phyloP scores from a whole-genome alignment of 805 yeast species.

The Candida pseudoglaebosa region DNA sequence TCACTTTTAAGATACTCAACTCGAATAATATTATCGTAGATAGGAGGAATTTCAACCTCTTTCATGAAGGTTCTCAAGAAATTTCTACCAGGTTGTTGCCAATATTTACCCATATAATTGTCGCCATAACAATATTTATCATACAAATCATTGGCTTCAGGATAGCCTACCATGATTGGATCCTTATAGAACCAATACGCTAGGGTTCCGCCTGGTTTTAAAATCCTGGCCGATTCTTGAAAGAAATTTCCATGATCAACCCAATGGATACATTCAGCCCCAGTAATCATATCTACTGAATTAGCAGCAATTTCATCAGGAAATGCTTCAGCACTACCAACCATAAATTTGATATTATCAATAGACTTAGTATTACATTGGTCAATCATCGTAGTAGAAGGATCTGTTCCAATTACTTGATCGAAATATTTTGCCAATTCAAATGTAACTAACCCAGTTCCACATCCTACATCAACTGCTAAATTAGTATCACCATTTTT shows the following conservation, averaged over 20 bases:
- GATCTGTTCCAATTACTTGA: slow-evolving; percentile 60
- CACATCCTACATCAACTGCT: slow-evolving; percentile 76
- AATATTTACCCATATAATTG: slow-evolving; percentile 45
- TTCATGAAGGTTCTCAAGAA: slow-evolving; percentile 32
- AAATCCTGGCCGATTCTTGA: slow-evolving; percentile 42
- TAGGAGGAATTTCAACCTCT: slow-evolving; percentile 33
- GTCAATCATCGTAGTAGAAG: slow-evolving; percentile 17
- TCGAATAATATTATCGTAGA: slow-evolving; percentile 21
- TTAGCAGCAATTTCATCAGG: slow-evolving; percentile 16
- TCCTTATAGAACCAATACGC: slow-evolving; percentile 81
- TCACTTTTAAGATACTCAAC: slow-evolving; percentile 21
- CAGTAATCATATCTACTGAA: slow-evolving; percentile 61
- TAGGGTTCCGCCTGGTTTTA: slow-evolving; percentile 62
- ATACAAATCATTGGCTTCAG: slow-evolving; percentile 53
- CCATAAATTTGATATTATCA: slow-evolving; percentile 16
- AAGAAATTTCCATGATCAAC: slow-evolving; percentile 55
- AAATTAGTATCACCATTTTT: slow-evolving; percentile 6
- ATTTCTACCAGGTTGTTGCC: slow-evolving; percentile 47
- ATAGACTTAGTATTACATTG: slow-evolving; percentile 13
- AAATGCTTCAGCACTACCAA: slow-evolving; percentile 23
- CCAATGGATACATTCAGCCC: slow-evolving; percentile 92
- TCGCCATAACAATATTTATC: slow-evolving; percentile 44
- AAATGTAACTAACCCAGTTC: slow-evolving; percentile 71
- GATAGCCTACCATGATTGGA: slow-evolving; percentile 52
- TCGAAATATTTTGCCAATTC: slow-evolving; percentile 44